Evolutionary conservation across 768 basidiomycete genomes (phyloP).

Genomic region (Russula foetens): DNA sequence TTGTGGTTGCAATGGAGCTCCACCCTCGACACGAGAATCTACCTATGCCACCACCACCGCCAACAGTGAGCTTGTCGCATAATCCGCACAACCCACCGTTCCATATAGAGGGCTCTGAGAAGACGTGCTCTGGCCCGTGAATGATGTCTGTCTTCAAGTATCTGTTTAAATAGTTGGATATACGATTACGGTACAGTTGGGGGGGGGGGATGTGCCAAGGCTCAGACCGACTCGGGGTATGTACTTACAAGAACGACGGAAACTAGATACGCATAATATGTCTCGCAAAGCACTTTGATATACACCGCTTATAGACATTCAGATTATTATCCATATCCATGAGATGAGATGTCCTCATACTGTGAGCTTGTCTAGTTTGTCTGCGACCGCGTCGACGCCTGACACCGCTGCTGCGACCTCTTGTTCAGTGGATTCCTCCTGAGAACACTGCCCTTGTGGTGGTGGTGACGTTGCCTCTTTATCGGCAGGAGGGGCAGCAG

Average conservation of each 20-base stretch:
- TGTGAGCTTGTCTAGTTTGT: slow-evolving; percentile 49
- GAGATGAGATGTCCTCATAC: slow-evolving; percentile 25
- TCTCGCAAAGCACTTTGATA: neutral
- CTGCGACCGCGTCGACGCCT: slow-evolving; percentile 34
- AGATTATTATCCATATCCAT: slow-evolving; percentile 16
- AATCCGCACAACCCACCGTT: neutral
- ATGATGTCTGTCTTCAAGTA: neutral
- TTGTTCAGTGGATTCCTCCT: neutral
- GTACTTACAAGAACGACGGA: neutral
- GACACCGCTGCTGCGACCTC: slow-evolving; percentile 14
- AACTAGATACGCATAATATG: neutral
- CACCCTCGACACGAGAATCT: slow-evolving; percentile 35
- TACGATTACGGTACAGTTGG: neutral
- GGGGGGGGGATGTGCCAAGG: neutral
- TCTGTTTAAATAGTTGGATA: neutral
- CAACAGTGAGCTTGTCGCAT: slow-evolving; percentile 14
- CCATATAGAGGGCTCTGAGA: slow-evolving; percentile 4
- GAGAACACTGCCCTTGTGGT: slow-evolving; percentile 20
- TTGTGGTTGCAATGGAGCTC: slow-evolving; percentile 64
- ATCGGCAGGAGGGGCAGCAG: slow-evolving; percentile 14
- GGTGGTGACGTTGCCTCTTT: neutral
- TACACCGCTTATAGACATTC: slow-evolving; percentile 12
- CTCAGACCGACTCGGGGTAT: neutral
- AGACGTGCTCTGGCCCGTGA: slow-evolving; percentile 13
- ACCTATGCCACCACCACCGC: slow-evolving; percentile 25